A percentile compares a stretch with the other conserved stretches of the same genome.
phyloP scores from a whole-genome alignment of 2,329 filamentous ascomycete genomes.

The Dendrostoma leiphaemia region DNA sequence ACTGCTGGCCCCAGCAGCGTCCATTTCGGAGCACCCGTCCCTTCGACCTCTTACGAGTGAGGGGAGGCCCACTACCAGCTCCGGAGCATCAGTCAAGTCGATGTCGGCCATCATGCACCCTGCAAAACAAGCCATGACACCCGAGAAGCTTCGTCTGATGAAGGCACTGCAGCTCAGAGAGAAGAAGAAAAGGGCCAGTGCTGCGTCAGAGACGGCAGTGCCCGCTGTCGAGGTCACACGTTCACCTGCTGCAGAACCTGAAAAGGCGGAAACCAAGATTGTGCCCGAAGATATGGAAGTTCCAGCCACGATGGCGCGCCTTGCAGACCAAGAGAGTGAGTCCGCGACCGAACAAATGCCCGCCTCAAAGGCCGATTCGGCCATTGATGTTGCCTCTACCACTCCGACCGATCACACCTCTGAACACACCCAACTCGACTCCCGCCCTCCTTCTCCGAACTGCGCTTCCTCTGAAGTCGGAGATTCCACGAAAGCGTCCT shows the following conservation, averaged over 20 bases:
- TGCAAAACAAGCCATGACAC: conserved; percentile 60
- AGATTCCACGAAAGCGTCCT: conserved; percentile 62
- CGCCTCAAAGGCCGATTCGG: conserved; percentile 52
- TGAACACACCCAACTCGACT: conserved; percentile 51
- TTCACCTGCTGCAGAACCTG: neutral
- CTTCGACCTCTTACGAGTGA: conserved; percentile 34
- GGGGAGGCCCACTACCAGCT: conserved; percentile 40
- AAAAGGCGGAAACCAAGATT: conserved; percentile 27
- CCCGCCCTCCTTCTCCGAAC: conserved; percentile 55
- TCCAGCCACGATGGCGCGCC: neutral
- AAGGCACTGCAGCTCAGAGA: conserved; percentile 90
- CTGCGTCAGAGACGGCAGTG: conserved; percentile 27
- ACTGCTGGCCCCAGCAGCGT: conserved; percentile 33
- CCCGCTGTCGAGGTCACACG: conserved; percentile 24
- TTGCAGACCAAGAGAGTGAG: conserved; percentile 23
- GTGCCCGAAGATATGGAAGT: conserved; percentile 24
- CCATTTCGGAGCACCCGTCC: conserved; percentile 33
- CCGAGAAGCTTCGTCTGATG: conserved; percentile 89
- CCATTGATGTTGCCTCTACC: conserved; percentile 49
- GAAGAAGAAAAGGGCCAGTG: conserved; percentile 60
- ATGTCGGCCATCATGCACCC: conserved; percentile 31
- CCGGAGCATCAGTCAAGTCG: conserved; percentile 42
- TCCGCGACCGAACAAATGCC: conserved; percentile 31
- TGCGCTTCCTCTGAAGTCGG: conserved; percentile 53
- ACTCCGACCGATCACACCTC: conserved; percentile 45